Base-by-base conservation (phyloP, 768 basidiomycete genomes). In the Agrocybe praecox region DNA sequence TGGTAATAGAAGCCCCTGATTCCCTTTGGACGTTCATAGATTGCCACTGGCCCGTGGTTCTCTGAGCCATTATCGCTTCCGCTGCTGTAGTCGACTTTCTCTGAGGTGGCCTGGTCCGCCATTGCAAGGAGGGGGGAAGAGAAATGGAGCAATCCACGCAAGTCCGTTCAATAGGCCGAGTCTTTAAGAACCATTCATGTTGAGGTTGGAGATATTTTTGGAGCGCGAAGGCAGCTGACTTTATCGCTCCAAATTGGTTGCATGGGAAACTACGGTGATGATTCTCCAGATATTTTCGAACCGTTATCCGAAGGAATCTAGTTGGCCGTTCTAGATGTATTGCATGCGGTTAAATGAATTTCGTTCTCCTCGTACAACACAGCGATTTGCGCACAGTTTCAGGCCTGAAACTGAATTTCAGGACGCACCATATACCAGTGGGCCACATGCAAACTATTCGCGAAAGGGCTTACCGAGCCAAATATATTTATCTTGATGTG, bases 1-100 rank as follows among this genome's bases (percentile, higher is more conserved):
- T 87, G 76, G 58, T 82, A 81, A 65, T 88, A 89, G 24, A 87
- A 7, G 12, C 83, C 84, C 62, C 71, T 81, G 52, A 82, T 52
- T 14, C 86, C 85, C 8, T 67, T 76, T 0, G 80, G 84, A 46
- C 80, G 79, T 58, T 79, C 73, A 65, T 74, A 77, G 53, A 77
- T 62, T 1, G 61, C 64, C 15, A 57, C 57, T 17, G 56, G 48
- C 6, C 57, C n/a, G 11, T 53, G 49, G 36, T 40, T 34, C 15
- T 34, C 36, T 11, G 57, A 59, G 11, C 58, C 61, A 53, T 61
- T 43, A 42, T 60, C 57, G 47, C 58, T 59, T 54, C 61, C 60
- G 46, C 60, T 56, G 47, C 55, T 61, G 60, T 64, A 58, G 40
- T 57, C 53, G 15, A 32, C 60, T 33, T 64, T 61, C 49, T 64